Evolutionary conservation across 2,329 filamentous ascomycete species (phyloP), one percentile per base, ranked within the genome.

Genomic region (Cercospora janseana): DNA sequence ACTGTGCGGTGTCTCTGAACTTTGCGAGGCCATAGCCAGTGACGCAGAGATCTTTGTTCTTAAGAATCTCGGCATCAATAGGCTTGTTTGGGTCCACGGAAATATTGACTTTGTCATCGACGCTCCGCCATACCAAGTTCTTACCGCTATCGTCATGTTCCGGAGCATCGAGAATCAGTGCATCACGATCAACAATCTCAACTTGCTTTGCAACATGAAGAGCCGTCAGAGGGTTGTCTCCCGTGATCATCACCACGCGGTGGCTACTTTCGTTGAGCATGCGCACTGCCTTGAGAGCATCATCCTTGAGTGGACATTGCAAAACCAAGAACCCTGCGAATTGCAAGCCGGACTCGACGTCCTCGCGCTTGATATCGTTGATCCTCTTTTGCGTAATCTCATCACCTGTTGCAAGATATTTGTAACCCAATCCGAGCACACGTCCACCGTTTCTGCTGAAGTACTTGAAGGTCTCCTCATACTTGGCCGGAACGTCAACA

Each of bases 231-330:
- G 93, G 92, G 69, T 98, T 98, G 70, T 98, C 93, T 67, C 93
- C 93, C 53, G 93, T 98, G 60, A 98, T 98, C 93, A 98, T 98
- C 61, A 98, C 87, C 38, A 95, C 90, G 62, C 93, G 88, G 70
- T 98, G 93, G 72, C 91, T 97, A 72, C 92, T 97, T 75, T 98
- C 93, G 67, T 96, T 98, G 62, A 98, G 80, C 89, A 97, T 96
- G 59, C 87, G 88, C 31, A 98, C 88, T 29, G 93, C 85, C 68
- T 93, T 85, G 72, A 94, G 87, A 38, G 93, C 93, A 69, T 98
- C 93, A 20, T 95, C 91, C 73, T 98, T 98, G 50, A 98, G 78
- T 4, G 93, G 93, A 64, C 90, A 96, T 69, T 96, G 92, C 23
- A 98, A 77, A 44, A 98, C 90, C 56, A 98, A 76, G 75, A 98